Evolutionary conservation across 2,329 filamentous ascomycete species (phyloP).

Genomic region (Apiospora koreana): DNA sequence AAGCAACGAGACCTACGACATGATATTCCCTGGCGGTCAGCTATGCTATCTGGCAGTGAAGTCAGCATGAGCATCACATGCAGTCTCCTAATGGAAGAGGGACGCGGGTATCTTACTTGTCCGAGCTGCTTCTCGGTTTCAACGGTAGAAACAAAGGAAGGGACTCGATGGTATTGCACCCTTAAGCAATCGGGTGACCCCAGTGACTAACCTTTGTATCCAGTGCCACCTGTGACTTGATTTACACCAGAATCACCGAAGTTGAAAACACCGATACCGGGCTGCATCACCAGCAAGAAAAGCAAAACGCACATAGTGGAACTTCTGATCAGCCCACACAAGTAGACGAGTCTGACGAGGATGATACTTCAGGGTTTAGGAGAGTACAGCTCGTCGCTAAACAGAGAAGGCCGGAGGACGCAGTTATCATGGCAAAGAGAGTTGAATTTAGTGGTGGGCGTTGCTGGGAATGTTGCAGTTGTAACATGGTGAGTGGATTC

Average conservation of each 20-base stretch:
- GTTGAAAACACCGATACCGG: neutral
- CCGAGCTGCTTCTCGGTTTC: neutral
- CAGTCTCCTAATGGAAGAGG: neutral
- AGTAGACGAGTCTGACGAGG: neutral
- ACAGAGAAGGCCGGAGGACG: too few relatives aligned
- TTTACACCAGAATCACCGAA: neutral
- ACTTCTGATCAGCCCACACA: neutral
- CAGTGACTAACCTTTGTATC: neutral
- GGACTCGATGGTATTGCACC: neutral
- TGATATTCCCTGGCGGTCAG: neutral
- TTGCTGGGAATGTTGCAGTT: too few relatives aligned
- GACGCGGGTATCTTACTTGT: neutral
- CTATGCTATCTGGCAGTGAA: neutral
- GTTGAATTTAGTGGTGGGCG: too few relatives aligned
- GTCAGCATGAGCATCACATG: neutral
- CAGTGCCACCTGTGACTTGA: neutral
- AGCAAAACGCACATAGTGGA: neutral
- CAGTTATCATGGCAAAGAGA: too few relatives aligned
- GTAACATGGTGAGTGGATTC: too few relatives aligned
- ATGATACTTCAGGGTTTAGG: neutral
- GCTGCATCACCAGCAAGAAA: neutral
- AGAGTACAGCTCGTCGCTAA: neutral
- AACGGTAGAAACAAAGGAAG: neutral
- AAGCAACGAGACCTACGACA: neutral
- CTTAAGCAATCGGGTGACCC: neutral